Evolutionary conservation across 2,329 filamentous ascomycete species (phyloP).

Genomic region (Scytalidium lignicola): DNA sequence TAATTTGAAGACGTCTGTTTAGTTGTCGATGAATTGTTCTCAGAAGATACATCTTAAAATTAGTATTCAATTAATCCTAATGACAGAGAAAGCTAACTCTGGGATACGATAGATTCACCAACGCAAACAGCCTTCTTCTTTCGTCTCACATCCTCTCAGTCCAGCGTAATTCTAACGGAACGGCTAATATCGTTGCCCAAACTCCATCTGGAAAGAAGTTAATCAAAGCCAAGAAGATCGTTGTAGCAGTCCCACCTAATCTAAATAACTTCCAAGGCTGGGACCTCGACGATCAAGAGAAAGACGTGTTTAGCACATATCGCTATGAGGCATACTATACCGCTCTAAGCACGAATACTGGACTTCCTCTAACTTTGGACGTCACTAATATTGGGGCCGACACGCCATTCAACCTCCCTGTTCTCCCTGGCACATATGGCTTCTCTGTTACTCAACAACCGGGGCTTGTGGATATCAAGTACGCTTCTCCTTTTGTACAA

Average conservation of each 20-base stretch:
- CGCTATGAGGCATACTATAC: slow-evolving; percentile 34
- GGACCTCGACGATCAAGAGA: slow-evolving; percentile 31
- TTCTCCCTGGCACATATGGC: slow-evolving; percentile 26
- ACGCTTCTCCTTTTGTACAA: slow-evolving; percentile 8
- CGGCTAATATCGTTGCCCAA: slow-evolving; percentile 24
- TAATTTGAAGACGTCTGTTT: not conserved
- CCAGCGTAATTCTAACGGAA: slow-evolving; percentile 7
- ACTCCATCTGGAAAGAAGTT: slow-evolving; percentile 26
- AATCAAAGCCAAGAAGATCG: slow-evolving; percentile 34
- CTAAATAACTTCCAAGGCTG: slow-evolving; percentile 30
- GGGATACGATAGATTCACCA: not conserved
- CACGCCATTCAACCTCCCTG: slow-evolving; percentile 25
- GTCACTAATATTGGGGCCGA: slow-evolving; percentile 24
- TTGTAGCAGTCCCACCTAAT: slow-evolving; percentile 37
- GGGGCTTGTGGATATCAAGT: slow-evolving; percentile 9
- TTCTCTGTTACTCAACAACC: slow-evolving; percentile 17
- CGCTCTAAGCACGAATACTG: slow-evolving; percentile 32
- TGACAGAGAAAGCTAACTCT: not conserved
- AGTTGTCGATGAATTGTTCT: not conserved
- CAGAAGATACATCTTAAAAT: not conserved
- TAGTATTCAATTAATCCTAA: not conserved
- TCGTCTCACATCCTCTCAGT: slow-evolving; percentile 8
- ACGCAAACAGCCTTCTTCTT: not conserved
- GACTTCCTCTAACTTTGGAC: slow-evolving; percentile 21
- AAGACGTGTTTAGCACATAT: slow-evolving; percentile 32